Conservation (phyloP, 441 rosid genomes). For the Populus hybrid region DNA sequence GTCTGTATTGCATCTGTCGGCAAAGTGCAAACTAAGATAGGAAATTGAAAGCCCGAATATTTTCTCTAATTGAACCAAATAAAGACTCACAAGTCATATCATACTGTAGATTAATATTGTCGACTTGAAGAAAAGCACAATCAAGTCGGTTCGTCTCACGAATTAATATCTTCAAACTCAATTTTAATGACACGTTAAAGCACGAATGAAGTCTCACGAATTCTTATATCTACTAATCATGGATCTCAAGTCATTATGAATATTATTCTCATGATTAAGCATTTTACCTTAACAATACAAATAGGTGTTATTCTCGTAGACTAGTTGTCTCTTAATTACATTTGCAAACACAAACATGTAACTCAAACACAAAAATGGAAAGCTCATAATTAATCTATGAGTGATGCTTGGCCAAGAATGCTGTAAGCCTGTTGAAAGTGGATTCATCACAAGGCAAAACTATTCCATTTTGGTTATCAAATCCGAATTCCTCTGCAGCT, state of each 20-base stretch:
- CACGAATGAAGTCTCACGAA: no score
- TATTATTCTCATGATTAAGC: background rate
- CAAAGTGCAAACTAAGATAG: background rate
- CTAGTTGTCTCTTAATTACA: background rate
- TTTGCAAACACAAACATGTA: background rate
- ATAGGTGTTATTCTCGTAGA: background rate
- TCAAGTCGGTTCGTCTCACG: background rate
- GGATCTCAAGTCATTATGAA: no score
- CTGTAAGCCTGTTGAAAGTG: background rate
- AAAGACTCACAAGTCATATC: no score
- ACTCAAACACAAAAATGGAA: background rate
- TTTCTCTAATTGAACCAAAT: no score
- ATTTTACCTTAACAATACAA: background rate
- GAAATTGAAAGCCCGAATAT: no score
- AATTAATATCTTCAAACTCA: no score
- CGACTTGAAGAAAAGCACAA: no score
- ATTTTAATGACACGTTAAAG: no score
- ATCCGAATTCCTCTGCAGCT: slow-evolving; percentile 29
- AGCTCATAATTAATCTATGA: background rate
- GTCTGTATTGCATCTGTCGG: background rate
- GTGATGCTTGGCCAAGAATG: background rate
- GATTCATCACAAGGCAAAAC: slow-evolving; percentile 14
- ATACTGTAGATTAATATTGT: no score
- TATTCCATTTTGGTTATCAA: background rate
- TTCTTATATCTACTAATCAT: no score